phyloP scores from a whole-genome alignment of 768 basidiomycete species.

The Steccherinum ochraceum region DNA sequence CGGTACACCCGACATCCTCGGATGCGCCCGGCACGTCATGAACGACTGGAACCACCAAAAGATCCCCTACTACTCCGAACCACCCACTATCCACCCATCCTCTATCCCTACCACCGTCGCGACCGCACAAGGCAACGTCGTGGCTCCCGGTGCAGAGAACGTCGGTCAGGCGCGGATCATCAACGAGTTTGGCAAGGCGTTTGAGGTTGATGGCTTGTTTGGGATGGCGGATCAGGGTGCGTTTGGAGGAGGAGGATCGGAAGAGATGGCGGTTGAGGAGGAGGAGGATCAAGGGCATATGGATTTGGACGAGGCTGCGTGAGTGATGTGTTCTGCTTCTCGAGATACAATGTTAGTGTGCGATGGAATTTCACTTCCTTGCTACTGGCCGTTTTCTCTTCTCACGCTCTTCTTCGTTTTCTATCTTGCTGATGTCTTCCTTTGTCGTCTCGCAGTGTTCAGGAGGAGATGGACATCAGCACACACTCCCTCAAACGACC shows the following conservation, averaged over 20 bases:
- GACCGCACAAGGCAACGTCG: constrained; percentile 32
- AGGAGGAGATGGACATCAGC: constrained; percentile 23
- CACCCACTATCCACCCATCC: constrained; percentile 76
- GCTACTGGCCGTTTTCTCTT: not conserved
- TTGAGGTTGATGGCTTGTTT: constrained; percentile 77
- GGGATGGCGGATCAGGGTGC: constrained; percentile 78
- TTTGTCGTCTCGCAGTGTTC: not conserved
- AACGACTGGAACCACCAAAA: constrained; percentile 96
- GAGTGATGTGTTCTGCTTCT: constrained; percentile 10
- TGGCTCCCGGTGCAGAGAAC: constrained; percentile 71
- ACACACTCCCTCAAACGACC: constrained; percentile 24
- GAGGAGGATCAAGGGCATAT: constrained; percentile 22
- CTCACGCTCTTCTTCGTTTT: not conserved
- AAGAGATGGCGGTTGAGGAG: constrained; percentile 30
- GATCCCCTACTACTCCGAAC: constrained; percentile 81
- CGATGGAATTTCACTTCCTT: not conserved
- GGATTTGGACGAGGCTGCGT: constrained; percentile 37
- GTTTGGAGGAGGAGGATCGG: constrained; percentile 39
- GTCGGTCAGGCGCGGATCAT: constrained; percentile 82
- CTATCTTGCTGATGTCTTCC: not conserved
- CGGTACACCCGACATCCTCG: constrained; percentile 82
- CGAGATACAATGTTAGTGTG: not conserved
- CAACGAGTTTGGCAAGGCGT: constrained; percentile 63
- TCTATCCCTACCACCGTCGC: constrained; percentile 46
- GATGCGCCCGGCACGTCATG: constrained; percentile 76